Base-by-base conservation (phyloP, 2,329 filamentous ascomycete species). In the Aspergillus puulaauensis region DNA sequence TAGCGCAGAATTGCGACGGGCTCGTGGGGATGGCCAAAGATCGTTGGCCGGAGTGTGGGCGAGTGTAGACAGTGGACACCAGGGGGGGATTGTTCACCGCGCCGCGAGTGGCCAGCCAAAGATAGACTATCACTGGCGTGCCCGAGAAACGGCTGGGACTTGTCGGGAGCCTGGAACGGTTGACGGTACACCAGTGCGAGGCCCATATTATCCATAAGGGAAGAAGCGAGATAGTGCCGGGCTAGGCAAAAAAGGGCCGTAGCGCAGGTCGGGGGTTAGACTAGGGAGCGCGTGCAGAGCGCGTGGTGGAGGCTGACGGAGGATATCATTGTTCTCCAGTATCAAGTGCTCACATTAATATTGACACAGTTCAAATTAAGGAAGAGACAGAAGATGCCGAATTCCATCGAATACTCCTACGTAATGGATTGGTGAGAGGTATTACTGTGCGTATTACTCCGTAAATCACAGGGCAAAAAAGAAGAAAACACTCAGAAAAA, bases 241-340 rank as follows among this genome's bases (percentile, higher is more conserved):
- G 60, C 71, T 75, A 74, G 61, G 60, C 57, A 59, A 64, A 61
- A 70, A 71, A 60, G 48, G 57, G 69, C 66, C 56, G 64, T 74
- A 74, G 72, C 63, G 72, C 64, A 73, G 43, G 68, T 68, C 66
- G 72, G 71, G 70, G 68, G 24, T 24, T 24, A 31, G 27, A 31
- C 27, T 31, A 31, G 9, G 27, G 27, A 31, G 27, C 27, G 27
- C 63, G 68, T 70, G 66, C 66, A 66, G 66, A 66, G 64, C 61
- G 56, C 64, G 55, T 49, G 58, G 57, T 58, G 57, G 55, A 62
- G 56, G 54, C 53, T 61, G 54, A 56, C 53, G 19, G 53, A 52
- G 24, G 33, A 43, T 48, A 48, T 31, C 35, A 37, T n/a, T n/a
- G 21, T 44, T 19, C 7, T 31, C 48, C n/a, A 21, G 24, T 39